Evolutionary conservation across 2,329 filamentous ascomycete species (phyloP).

Genomic region (Ophiocordyceps robertsii): DNA sequence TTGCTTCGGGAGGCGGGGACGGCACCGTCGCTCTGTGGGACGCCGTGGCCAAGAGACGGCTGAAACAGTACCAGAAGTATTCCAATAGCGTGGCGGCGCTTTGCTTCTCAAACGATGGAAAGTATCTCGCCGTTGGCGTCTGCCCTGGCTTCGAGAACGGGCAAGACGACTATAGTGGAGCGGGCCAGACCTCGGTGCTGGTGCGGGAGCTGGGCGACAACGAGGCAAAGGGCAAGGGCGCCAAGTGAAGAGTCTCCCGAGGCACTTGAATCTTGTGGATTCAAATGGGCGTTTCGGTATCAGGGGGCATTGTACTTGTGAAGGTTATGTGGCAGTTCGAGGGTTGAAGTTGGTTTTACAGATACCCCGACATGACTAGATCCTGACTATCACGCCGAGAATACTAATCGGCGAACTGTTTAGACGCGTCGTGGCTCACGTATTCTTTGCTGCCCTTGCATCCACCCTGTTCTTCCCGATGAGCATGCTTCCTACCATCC

Average conservation of each 20-base stretch:
- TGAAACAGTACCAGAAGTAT: constrained; percentile 80
- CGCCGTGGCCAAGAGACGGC: constrained; percentile 75
- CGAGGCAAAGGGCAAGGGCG: constrained; percentile 76
- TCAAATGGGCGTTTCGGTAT: constrained; percentile 17
- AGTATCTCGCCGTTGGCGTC: constrained; percentile 63
- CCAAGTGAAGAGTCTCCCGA: constrained; percentile 35
- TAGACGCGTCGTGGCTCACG: neutral
- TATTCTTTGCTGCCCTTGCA: neutral
- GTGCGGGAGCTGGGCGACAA: constrained; percentile 75
- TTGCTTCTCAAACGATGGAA: constrained; percentile 65
- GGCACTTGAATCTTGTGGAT: constrained; percentile 3
- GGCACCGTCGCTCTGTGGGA: constrained; percentile 91
- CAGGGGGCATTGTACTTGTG: neutral
- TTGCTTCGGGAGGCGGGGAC: constrained; percentile 81
- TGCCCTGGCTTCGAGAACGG: constrained; percentile 84
- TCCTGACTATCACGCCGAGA: constrained; percentile 1
- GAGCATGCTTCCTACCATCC: neutral
- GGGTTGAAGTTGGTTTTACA: constrained; percentile 12
- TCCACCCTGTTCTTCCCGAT: neutral
- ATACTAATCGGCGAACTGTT: neutral
- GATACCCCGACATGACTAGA: constrained; percentile 15
- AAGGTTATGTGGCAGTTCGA: constrained; percentile 3
- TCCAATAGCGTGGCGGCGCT: constrained; percentile 65
- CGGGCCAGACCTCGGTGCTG: constrained; percentile 63
- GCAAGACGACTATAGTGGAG: constrained; percentile 61